A percentile compares a stretch with the other conserved stretches of the same genome.
phyloP scores from a whole-genome alignment of 768 basidiomycete species.

The Tulasnella sp. region DNA sequence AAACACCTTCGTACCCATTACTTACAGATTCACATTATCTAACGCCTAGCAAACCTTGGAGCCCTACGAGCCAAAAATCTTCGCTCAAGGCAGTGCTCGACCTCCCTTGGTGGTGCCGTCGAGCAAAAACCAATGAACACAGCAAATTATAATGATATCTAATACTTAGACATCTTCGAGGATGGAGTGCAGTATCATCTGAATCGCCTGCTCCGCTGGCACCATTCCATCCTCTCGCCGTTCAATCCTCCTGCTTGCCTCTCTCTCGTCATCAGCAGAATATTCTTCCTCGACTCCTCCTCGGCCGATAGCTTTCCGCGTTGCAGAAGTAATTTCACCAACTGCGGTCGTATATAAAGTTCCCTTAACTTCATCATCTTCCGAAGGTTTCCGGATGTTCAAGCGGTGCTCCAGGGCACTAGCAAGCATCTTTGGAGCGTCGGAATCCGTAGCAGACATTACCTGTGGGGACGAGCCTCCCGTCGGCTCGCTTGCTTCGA shows the following conservation, averaged over 20 bases:
- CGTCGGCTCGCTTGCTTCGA: constrained; percentile 31
- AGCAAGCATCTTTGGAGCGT: constrained; percentile 69
- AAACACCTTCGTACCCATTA: no score
- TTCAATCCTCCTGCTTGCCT: constrained; percentile 10
- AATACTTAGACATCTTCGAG: constrained; percentile 9
- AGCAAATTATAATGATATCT: not conserved
- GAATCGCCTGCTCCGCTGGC: constrained; percentile 12
- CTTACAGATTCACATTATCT: no score
- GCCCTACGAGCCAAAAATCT: not conserved
- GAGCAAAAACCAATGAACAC: not conserved
- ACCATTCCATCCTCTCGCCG: not conserved
- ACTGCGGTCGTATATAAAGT: constrained; percentile 43
- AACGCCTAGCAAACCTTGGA: no score
- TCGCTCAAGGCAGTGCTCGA: not conserved
- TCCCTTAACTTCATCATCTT: constrained; percentile 65
- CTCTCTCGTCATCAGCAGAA: constrained; percentile 18
- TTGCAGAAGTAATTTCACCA: not conserved
- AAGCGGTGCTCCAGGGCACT: constrained; percentile 71
- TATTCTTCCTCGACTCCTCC: not conserved
- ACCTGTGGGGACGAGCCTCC: constrained; percentile 17
- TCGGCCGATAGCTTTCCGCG: not conserved
- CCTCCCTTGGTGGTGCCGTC: not conserved
- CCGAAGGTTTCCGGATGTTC: constrained; percentile 61
- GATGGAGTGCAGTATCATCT: constrained; percentile 22
- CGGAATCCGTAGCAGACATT: constrained; percentile 66